phyloP scores from a whole-genome alignment of 116 monocot genomes.

The Posidonia oceanica region DNA sequence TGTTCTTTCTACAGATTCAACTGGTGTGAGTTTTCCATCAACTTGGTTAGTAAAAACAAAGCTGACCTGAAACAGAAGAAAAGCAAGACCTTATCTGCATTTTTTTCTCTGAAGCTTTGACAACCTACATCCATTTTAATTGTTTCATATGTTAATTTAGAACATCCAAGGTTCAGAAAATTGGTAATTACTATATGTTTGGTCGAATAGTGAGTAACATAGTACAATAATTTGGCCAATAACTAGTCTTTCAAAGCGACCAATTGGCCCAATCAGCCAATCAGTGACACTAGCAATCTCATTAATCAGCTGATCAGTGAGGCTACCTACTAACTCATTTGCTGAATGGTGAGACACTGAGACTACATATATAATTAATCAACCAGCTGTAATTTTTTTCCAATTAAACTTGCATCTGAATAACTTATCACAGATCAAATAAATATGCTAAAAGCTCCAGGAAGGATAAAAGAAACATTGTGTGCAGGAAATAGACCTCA shows the following conservation, averaged over 20 bases:
- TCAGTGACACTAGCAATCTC: no score
- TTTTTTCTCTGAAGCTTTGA: not conserved
- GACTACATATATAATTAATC: no score
- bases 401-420: not conserved
- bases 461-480: not conserved
- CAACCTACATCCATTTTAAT: not conserved
- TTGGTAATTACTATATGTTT: no score
- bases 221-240: no score
- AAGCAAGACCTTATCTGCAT: not conserved
- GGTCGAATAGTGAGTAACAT: no score
- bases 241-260: no score
- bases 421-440: not conserved
- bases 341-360: no score
- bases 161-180: not conserved
- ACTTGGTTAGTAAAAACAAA: conserved; percentile 99
- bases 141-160: not conserved
- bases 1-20: conserved; percentile 45
- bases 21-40: conserved; percentile 82
- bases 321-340: no score
- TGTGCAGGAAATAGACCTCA: conserved; percentile 36
- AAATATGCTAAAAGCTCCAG: not conserved
- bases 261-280: no score
- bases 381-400: not conserved
- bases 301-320: no score
- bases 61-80: conserved; percentile 70